Conservation (phyloP, 208 protist genomes). For the Leishmania mexicana region DNA sequence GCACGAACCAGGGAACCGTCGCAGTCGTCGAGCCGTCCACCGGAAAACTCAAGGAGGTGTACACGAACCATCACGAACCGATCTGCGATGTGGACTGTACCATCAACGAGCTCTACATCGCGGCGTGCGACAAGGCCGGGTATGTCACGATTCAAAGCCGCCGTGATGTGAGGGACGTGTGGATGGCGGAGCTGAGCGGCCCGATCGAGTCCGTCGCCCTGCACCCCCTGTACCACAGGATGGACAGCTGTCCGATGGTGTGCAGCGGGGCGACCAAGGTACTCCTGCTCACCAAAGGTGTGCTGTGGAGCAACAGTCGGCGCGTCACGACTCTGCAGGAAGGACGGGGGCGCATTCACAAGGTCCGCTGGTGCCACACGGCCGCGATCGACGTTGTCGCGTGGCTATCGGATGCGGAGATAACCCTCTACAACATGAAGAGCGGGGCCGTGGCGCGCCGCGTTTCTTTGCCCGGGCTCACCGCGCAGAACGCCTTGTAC, state of each 20-base stretch:
- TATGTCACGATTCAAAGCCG: constrained; percentile 48
- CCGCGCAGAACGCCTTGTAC: constrained; percentile 44
- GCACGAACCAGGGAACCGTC: constrained; percentile 77
- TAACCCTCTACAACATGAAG: constrained; percentile 59
- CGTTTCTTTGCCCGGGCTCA: constrained; percentile 16
- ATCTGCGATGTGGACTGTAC: constrained; percentile 71
- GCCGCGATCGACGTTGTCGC: constrained; percentile 47
- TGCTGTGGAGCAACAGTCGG: constrained; percentile 51
- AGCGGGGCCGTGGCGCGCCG: constrained; percentile 33
- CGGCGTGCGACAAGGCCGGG: constrained; percentile 58
- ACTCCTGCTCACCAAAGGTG: constrained; percentile 45
- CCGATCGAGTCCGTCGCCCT: constrained; percentile 58
- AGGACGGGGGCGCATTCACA: constrained; percentile 48
- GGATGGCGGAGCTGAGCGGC: constrained; percentile 44
- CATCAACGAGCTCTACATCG: constrained; percentile 47
- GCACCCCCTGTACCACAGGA: constrained; percentile 53
- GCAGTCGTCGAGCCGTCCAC: constrained; percentile 40
- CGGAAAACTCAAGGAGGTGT: constrained; percentile 29
- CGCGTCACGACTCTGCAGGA: constrained; percentile 54
- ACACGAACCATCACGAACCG: constrained; percentile 41
- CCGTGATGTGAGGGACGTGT: constrained; percentile 37
- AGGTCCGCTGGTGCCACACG: constrained; percentile 60
- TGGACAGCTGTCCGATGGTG: constrained; percentile 54
- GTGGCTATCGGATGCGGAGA: constrained; percentile 61
- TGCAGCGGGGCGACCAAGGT: constrained; percentile 49